Evolutionary conservation across 1,284 basidiomycete species (phyloP), one percentile per base, ranked within the genome.

Genomic region (Trichosporon inkin): DNA sequence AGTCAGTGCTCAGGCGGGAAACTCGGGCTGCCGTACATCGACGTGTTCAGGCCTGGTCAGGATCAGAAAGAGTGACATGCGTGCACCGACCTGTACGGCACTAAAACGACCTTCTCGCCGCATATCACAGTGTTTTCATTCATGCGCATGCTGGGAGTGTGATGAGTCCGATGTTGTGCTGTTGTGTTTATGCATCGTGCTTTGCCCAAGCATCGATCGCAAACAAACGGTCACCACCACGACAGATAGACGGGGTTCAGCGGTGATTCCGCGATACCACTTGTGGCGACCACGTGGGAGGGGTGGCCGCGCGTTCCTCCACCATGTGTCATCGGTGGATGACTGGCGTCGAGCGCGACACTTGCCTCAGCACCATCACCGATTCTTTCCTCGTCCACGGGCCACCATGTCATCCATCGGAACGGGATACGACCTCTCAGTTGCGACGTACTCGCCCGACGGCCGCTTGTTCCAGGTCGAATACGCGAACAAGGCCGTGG

Each of bases 391-490:
- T 6, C 40, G 13, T 8, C 35, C 35, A 13, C 41, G 16, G 24
- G 44, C 36, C 63, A 68, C 53, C 58, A 96, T 96, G 92, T 94
- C 94, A 58, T 96, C 94, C 57, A 97, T 97, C 73, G 93, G 94
- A 64, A 97, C 94, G 69, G 95, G 95, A 60, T 98, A 98, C 82
- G 95, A 99, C 84, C 88, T 98, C 62, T 97, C 93, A 60, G 91
- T 95, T 51, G 95, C 92, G 73, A 99, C 95, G 53, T 99, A 99
- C 82, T 97, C 93, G 39, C 95, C 95, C 61, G 95, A 99, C 80
- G 95, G 95, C 24, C 87, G 96, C 68, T 92, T 99, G 75, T 99
- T 99, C 77, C 95, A 99, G 84, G 90, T 99, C 77, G 96, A 99
- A 80, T 99, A 99, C 75, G 96, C 96, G 55, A 88, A 87, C 80